Evolutionary conservation across 257 asterid species (phyloP).

Genomic region (Handroanthus guayacan): DNA sequence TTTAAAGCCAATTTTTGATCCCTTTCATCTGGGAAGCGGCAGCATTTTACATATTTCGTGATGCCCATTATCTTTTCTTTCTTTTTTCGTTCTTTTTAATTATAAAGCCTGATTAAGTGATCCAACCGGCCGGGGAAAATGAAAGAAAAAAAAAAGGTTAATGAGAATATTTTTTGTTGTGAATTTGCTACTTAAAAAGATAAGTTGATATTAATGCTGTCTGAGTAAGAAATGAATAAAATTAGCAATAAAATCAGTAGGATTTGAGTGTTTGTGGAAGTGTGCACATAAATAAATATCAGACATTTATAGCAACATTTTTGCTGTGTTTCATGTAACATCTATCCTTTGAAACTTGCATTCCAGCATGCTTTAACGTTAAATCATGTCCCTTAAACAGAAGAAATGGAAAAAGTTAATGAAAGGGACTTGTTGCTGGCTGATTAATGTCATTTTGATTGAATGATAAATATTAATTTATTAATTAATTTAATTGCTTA

Average conservation of each 20-base stretch:
- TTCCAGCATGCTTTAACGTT: slow-evolving; percentile 40
- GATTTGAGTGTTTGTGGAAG: slow-evolving; percentile 1
- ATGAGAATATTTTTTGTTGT: no score
- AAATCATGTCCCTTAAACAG: slow-evolving; percentile 45
- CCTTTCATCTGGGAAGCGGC: no score
- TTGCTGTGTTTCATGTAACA: slow-evolving; percentile 25
- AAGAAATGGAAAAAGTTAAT: slow-evolving; percentile 35
- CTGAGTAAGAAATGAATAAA: not conserved
- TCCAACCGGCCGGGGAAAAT: no score
- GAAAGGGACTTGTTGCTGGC: slow-evolving; percentile 40
- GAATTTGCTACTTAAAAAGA: no score
- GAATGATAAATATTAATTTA: not conserved
- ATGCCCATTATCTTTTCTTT: no score
- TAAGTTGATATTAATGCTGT: not conserved
- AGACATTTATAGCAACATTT: slow-evolving; percentile 12
- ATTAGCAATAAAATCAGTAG: not conserved
- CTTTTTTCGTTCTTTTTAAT: no score
- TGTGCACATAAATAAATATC: slow-evolving; percentile 29
- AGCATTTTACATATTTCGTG: no score
- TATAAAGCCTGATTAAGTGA: no score
- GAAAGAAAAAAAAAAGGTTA: no score
- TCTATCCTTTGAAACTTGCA: not conserved
- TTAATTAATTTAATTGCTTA: not conserved
- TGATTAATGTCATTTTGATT: slow-evolving; percentile 3
- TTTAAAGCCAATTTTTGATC: no score